phyloP scores from a whole-genome alignment of 140 eudicot genomes.

The Oenanthe javanica region DNA sequence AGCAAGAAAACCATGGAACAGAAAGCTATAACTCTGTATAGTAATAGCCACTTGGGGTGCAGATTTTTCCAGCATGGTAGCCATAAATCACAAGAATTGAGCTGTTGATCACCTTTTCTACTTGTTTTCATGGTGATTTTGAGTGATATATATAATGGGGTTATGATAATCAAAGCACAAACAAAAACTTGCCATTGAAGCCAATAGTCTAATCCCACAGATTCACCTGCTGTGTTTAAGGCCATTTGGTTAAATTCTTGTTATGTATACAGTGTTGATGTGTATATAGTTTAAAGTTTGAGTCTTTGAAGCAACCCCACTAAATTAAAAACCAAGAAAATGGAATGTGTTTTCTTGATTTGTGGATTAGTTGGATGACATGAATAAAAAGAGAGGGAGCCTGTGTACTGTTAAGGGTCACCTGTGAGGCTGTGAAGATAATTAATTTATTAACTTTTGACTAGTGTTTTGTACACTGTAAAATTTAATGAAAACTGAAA shows the following conservation, averaged over 20 bases:
- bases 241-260: neutral
- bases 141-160: conserved; percentile 39
- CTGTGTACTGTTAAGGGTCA: no score
- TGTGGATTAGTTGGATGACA: conserved; percentile 2
- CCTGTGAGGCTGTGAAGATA: no score
- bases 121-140: conserved; percentile 15
- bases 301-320: neutral
- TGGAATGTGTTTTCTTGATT: neutral
- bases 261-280: neutral
- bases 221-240: conserved; percentile 1
- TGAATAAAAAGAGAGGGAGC: neutral
- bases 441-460: neutral
- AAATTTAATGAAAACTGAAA: neutral
- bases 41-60: conserved; percentile 58
- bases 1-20: conserved; percentile 52
- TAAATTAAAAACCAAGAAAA: conserved; percentile 2
- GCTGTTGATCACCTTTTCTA: neutral
- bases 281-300: neutral
- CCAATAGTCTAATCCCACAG: conserved; percentile 48
- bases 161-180: conserved; percentile 45
- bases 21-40: conserved; percentile 54
- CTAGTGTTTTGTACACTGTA: neutral
- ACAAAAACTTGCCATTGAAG: conserved; percentile 66
- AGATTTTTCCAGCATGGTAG: conserved; percentile 70
- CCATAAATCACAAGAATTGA: conserved; percentile 43